Base-by-base conservation (phyloP, 306 rosid species). In the Dryas alaskensis region DNA sequence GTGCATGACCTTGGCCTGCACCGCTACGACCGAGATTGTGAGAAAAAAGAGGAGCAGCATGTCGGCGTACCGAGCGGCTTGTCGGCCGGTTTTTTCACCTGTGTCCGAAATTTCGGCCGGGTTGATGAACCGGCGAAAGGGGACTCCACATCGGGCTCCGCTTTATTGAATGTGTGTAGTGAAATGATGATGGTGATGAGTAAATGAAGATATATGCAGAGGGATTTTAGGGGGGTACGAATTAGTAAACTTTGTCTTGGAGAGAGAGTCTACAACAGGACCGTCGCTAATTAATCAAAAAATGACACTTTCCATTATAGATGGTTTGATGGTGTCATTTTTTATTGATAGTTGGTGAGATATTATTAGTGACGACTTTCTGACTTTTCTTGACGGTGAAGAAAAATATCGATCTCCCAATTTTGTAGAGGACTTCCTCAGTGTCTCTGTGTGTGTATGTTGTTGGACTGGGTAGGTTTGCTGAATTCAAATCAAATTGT, bases 141-240 rank as follows among this genome's bases (percentile, higher is more conserved):
- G 91, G 53, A 88, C 83, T 5, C 98, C 98, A 0, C 98, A 87
- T 65, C 65, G 98, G 86, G 88, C 98, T 77, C 98, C 96, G 31
- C 90, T 89, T 2, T 81, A 87, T 81, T 94, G 88, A 93, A 69
- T 67, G 54, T 16, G n/a, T 51, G 75, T 60, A 67, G 57, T 22
- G 75, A 54, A 60, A 43, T 17, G 2, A 44, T 13, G 25, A 43
- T 49, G 11, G 46, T 10, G 48, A 10, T 17, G 6, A 17, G n/a
- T 42, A 25, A 45, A 60, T 57, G 10, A 44, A 31, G 42, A 40
- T 57, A 25, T 19, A n/a, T 58, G 67, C 25, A 14, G 65, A 67
- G 81, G 52, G 50, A 46, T 81, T 43, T 2, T 27, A 16, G 51
- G 12, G 12, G 12, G 62, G 42, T 73, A 45, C 27, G 76, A 67